phyloP scores from a whole-genome alignment of 208 protist genomes.

The Endotrypanum monterogeii region DNA sequence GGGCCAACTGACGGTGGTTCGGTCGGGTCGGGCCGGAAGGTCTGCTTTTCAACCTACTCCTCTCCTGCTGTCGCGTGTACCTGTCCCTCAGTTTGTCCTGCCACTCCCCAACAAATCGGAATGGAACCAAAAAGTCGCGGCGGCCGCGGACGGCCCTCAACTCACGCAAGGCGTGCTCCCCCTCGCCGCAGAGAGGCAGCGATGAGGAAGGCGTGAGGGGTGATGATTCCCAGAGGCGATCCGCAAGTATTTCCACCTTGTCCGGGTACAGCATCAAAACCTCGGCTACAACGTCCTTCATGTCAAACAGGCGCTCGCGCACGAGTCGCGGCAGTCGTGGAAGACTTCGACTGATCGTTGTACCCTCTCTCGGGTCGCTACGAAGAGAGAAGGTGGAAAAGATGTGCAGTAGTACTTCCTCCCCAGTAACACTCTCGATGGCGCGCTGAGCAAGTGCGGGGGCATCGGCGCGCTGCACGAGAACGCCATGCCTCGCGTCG shows the following conservation, averaged over 20 bases:
- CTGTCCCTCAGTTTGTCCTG: conserved; percentile 50
- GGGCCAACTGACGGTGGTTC: background rate
- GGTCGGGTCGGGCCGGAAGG: background rate
- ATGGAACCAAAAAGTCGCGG: conserved; percentile 57
- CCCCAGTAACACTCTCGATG: conserved; percentile 37
- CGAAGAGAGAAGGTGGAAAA: conserved; percentile 60
- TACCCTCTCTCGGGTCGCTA: conserved; percentile 57
- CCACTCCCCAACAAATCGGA: conserved; percentile 84
- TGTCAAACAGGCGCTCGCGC: conserved; percentile 42
- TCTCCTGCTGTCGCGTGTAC: conserved; percentile 36
- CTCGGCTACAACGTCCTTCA: conserved; percentile 61
- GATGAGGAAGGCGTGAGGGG: background rate
- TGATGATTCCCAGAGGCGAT: background rate
- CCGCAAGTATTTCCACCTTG: conserved; percentile 62
- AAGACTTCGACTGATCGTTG: conserved; percentile 56
- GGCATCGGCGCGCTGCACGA: conserved; percentile 77
- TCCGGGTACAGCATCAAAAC: conserved; percentile 65
- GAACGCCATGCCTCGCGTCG: conserved; percentile 35
- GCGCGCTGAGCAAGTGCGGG: conserved; percentile 16
- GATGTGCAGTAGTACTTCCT: conserved; percentile 77
- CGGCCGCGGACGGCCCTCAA: conserved; percentile 32
- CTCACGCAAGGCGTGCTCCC: conserved; percentile 21
- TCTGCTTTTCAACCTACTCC: conserved; percentile 11
- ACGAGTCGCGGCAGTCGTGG: conserved; percentile 40
- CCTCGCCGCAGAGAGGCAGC: background rate